Base-by-base conservation (phyloP, 164 flowering plant species). In the Tinospora cordifolia region DNA sequence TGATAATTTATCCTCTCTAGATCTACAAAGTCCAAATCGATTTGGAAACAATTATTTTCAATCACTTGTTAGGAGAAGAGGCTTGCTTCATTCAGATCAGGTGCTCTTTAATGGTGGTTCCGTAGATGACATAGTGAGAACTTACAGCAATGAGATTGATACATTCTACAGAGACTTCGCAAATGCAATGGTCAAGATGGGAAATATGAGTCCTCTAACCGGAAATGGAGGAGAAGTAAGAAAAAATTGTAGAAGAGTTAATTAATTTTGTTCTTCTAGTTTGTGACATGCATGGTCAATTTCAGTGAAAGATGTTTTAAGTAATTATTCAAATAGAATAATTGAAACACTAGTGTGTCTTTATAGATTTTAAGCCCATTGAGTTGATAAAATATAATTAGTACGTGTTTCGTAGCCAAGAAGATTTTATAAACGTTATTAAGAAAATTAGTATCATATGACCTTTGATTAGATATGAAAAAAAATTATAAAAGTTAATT, bases 71-170 rank as follows among this genome's bases (percentile, higher is more conserved):
- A 69, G 34, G 68, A 76, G 77, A 67, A 76, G 82, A 63, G 82
- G 82, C 9, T 57, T 79, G 57, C 26, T 79, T 21, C 75, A 69
- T 69, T 76, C 79, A 13, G 79, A 79, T 62, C 82, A 79, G 66
- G 78, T 70, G 65, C 82, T 79, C 65, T 76, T 69, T 62, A 79
- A 76, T 69, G 82, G 79, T 1, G 82, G 79, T 1, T 71, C 77
- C 6, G 67, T 72, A 25, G 81, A 79, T 71, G 77, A 71, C 41
- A 49, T 79, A 14, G 79, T 76, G 15, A 69, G 15, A 41, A 71
- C 66, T 1, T 76, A 79, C 36, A 76, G 77, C 62, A 46, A 74
- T 38, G 75, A 76, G 24, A 30, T 73, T 21, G 59, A 65, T 36
- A 57, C 64, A 2, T 79, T 79, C 69, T 74, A 63, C 46, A 63